Evolutionary conservation across 1,284 basidiomycete genomes (phyloP).

Genomic region (Ceratorhiza oryzae-sativae): DNA sequence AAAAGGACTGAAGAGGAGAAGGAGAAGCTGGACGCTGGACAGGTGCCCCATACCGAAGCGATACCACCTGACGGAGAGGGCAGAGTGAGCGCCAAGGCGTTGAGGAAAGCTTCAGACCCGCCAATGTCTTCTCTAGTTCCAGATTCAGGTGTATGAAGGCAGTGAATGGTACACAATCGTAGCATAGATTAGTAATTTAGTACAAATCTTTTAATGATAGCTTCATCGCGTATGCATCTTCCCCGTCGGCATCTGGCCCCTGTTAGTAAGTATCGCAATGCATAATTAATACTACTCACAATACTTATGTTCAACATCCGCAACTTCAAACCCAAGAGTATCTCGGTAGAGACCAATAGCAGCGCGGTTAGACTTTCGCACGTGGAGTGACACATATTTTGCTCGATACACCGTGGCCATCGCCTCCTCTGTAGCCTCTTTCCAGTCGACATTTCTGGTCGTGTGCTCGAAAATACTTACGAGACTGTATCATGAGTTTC

Average conservation of each 20-base stretch:
- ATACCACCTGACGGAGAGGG: slow-evolving; percentile 27
- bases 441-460: slow-evolving; percentile 24
- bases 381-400: slow-evolving; percentile 80
- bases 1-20: slow-evolving; percentile 39
- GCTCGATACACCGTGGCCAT: slow-evolving; percentile 86
- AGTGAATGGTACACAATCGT: slow-evolving; percentile 11
- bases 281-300: slow-evolving; percentile 61
- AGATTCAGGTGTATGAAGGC: not conserved
- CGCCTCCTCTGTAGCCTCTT: slow-evolving; percentile 69
- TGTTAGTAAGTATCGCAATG: slow-evolving; percentile 10
- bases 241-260: slow-evolving; percentile 82
- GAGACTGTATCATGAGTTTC: slow-evolving; percentile 85
- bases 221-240: slow-evolving; percentile 91
- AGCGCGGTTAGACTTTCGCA: slow-evolving; percentile 85
- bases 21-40: slow-evolving; percentile 32
- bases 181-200: not conserved
- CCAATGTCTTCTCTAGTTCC: not conserved
- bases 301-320: slow-evolving; percentile 80
- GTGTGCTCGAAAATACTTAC: slow-evolving; percentile 58
- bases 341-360: slow-evolving; percentile 84
- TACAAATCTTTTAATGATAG: slow-evolving; percentile 59
- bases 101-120: not conserved
- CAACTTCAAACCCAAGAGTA: slow-evolving; percentile 80
- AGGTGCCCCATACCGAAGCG: slow-evolving; percentile 16
- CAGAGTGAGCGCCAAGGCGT: slow-evolving; percentile 3